Conservation (phyloP, 805 yeast genomes). For the Blastobotrys terrestris region DNA sequence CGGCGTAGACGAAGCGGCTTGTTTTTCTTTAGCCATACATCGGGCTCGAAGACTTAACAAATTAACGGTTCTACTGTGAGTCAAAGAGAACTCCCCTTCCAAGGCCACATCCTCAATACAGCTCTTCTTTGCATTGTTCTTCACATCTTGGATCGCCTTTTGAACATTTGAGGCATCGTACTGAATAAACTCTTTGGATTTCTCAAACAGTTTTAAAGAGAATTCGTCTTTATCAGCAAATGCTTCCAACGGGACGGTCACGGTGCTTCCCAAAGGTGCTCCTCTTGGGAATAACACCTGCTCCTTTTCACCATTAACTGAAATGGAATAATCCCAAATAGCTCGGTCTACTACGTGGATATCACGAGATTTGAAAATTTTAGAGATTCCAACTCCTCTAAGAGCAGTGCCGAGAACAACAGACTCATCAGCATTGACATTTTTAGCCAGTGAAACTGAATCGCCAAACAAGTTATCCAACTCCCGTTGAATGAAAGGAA, state of each 20-base stretch:
- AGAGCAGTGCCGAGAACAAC: constrained; percentile 86
- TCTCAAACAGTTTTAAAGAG: constrained; percentile 34
- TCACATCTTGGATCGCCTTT: constrained; percentile 22
- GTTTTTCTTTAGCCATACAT: constrained; percentile 13
- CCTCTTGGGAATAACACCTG: constrained; percentile 45
- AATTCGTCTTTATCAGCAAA: constrained; percentile 26
- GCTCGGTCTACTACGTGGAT: constrained; percentile 54
- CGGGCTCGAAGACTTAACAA: constrained; percentile 11
- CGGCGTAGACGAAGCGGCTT: constrained; percentile 6
- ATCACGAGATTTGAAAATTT: constrained; percentile 57
- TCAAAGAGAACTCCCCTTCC: constrained; percentile 14
- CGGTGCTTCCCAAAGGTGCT: constrained; percentile 32
- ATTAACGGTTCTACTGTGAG: constrained; percentile 17
- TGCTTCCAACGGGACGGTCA: constrained; percentile 31
- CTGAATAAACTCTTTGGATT: constrained; percentile 31
- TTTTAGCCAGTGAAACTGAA: constrained; percentile 50
- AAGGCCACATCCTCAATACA: constrained; percentile 14
- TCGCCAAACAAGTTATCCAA: constrained; percentile 51
- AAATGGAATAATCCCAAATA: constrained; percentile 42
- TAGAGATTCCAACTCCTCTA: constrained; percentile 70
- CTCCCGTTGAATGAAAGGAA: constrained; percentile 74
- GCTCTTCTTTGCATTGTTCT: constrained; percentile 18
- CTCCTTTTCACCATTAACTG: constrained; percentile 26
- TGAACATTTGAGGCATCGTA: constrained; percentile 25
- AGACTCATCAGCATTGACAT: constrained; percentile 93